Conservation (phyloP, 2,329 filamentous ascomycete species). For the Neocucurbitaria cava region DNA sequence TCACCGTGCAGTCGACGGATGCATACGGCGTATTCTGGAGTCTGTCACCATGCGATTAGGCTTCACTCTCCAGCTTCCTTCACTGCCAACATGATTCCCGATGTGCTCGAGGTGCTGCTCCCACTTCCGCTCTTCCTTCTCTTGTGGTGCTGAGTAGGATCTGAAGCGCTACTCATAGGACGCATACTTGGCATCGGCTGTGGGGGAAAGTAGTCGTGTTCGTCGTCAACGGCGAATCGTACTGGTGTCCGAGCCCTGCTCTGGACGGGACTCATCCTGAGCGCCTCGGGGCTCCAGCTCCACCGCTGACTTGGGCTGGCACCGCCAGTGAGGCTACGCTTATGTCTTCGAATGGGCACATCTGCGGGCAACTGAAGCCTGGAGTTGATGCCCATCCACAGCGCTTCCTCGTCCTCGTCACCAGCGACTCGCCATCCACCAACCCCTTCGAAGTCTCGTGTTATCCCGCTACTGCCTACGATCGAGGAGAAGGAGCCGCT, state of each 20-base stretch:
- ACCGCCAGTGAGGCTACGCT: constrained; percentile 41
- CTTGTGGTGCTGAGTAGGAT: constrained; percentile 28
- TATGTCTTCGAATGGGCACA: constrained; percentile 37
- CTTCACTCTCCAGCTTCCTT: constrained; percentile 19
- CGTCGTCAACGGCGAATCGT: constrained; percentile 19
- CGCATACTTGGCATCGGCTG: constrained; percentile 21
- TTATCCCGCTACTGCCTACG: constrained; percentile 39
- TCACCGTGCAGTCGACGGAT: not conserved
- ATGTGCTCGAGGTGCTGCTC: constrained; percentile 29
- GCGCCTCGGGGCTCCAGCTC: constrained; percentile 41
- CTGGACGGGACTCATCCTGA: constrained; percentile 49
- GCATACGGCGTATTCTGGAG: not conserved
- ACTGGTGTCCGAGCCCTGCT: constrained; percentile 46
- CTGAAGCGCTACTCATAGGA: constrained; percentile 27
- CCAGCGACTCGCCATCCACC: constrained; percentile 50
- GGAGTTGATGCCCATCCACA: constrained; percentile 55
- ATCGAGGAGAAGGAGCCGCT: constrained; percentile 45
- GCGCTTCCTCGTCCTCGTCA: constrained; percentile 51
- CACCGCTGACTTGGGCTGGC: constrained; percentile 34
- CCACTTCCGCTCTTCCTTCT: constrained; percentile 37
- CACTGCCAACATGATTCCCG: constrained; percentile 17
- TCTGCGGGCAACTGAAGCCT: constrained; percentile 48
- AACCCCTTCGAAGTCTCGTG: constrained; percentile 53
- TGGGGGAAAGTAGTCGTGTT: constrained; percentile 37
- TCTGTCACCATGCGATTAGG: not conserved